Percentiles rank a stretch among this genome's conserved stretches.
Evolutionary conservation across 441 rosid genomes (phyloP).

Genomic region (Daphne laureola): DNA sequence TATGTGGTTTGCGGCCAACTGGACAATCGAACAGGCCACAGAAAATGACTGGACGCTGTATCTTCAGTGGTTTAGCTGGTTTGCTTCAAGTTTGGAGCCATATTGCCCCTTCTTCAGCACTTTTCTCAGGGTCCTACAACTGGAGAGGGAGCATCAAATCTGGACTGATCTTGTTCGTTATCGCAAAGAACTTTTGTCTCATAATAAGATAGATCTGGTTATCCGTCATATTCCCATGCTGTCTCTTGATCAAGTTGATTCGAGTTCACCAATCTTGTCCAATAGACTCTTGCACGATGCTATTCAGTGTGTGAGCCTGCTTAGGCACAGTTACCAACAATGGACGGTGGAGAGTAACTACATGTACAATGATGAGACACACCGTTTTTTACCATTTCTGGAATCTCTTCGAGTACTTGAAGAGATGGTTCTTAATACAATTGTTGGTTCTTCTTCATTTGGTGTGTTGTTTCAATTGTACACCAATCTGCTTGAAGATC

Average conservation of each 20-base stretch:
- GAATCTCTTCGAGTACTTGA: conserved; percentile 57
- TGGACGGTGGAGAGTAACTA: conserved; percentile 61
- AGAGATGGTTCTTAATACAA: conserved; percentile 40
- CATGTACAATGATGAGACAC: conserved; percentile 27
- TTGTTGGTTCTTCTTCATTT: conserved; percentile 51
- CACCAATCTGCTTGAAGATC: conserved; percentile 57
- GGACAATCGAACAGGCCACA: conserved; percentile 86
- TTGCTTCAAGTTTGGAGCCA: conserved; percentile 46
- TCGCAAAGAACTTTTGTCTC: conserved; percentile 39
- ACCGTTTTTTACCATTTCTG: conserved; percentile 39
- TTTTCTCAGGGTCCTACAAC: conserved; percentile 37
- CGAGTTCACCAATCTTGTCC: conserved; percentile 26
- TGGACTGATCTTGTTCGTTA: conserved; percentile 49
- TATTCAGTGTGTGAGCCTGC: conserved; percentile 47
- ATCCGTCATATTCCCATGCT: conserved; percentile 46
- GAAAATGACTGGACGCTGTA: conserved; percentile 59
- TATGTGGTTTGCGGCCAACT: conserved; percentile 61
- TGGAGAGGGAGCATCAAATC: conserved; percentile 68
- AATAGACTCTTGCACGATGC: conserved; percentile 40
- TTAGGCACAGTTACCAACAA: conserved; percentile 65
- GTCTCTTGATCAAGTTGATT: conserved; percentile 56
- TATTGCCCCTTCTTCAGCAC: conserved; percentile 31
- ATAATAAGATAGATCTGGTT: conserved; percentile 28
- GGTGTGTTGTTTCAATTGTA: conserved; percentile 42
- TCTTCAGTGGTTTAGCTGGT: conserved; percentile 64